Evolutionary conservation across 2,329 filamentous ascomycete species (phyloP), one percentile per base, ranked within the genome.

Genomic region (Ophiocordyceps sinensis): DNA sequence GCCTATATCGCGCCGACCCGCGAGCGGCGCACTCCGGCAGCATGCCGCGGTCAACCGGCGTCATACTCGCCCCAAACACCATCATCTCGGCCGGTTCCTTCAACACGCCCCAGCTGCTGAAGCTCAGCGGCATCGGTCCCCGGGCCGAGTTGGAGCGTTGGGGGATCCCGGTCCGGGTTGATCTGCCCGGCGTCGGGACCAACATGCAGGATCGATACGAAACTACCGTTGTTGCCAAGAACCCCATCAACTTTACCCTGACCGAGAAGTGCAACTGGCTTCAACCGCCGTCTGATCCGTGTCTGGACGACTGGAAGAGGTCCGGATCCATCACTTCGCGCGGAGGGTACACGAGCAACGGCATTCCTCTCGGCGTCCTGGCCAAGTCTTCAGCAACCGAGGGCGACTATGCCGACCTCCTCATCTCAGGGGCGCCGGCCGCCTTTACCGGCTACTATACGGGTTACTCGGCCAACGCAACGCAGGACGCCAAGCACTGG

Each of bases 111-210:
- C 59, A 67, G 40, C 52, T 70, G 39, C 59, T 70, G 9, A 65
- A 68, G 52, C 57, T 67, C 7, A 65, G 60, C 28, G 67, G 67
- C 15, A 53, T 70, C 37, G 67, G 67, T 1, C 57, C 62, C 9
- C 54, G 51, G 14, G 52, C 46, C 1, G 62, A 67, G 50, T 56
- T 68, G 12, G 40, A 51, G 26, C 45, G 47, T 26, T 50, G 69
- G 49, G 55, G 60, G n/a, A 78, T 80, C 44, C 56, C 64, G 1
- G 63, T 77, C 6, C 50, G 77, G 31, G 57, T 62, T 3, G 66
- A 82, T 50, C 63, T 77, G 1, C 77, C 75, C 0, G 78, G 75
- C 36, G 77, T 83, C 10, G 79, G 78, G 21, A 67, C 63, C 31
- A 79, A 79, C 55, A 44, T 56, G 15, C 47, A 50, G 41, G 55